Percentiles rank a stretch among this genome's conserved stretches.
These are phyloP conservation scores for Fusarium gaditjirri DNA, from an alignment of 2,329 filamentous ascomycete species.

Conservation along the genomic window DNA sequence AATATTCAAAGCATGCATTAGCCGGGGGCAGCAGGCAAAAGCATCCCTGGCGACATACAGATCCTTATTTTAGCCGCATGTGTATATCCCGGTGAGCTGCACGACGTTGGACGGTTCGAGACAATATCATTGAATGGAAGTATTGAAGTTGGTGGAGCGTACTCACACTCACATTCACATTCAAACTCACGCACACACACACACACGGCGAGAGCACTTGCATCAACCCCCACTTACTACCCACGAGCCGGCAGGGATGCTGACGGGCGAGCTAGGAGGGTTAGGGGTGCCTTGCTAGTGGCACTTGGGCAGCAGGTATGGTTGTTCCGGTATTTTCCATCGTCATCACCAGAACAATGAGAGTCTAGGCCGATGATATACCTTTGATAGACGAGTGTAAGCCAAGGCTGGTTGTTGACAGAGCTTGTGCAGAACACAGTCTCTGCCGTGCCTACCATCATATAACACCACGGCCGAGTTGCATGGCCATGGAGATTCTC, in stretches of 20 bases:
- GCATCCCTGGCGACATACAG: slow-evolving; percentile 35
- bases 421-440: neutral
- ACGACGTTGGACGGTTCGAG: slow-evolving; percentile 38
- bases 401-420: neutral
- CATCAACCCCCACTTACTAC: slow-evolving; percentile 44
- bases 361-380: neutral
- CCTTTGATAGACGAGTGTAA: neutral
- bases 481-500: neutral
- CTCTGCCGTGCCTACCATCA: neutral
- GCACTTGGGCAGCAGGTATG: slow-evolving; percentile 22
- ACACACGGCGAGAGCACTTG: slow-evolving; percentile 31
- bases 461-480: neutral
- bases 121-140: slow-evolving; percentile 30
- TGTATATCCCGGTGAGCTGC: slow-evolving; percentile 29
- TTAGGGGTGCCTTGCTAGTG: slow-evolving; percentile 8
- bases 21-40: slow-evolving; percentile 20
- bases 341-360: slow-evolving; percentile 8
- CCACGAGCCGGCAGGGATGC: slow-evolving; percentile 41
- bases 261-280: slow-evolving; percentile 23
- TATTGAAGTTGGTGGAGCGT: slow-evolving; percentile 18
- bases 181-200: neutral
- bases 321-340: slow-evolving; percentile 41
- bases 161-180: slow-evolving; percentile 9
- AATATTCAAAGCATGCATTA: slow-evolving; percentile 35
- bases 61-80: slow-evolving; percentile 45